A percentile compares a stretch with the other conserved stretches of the same genome.
Evolutionary conservation across 345 rosid genomes (phyloP).

Genomic region (Melastoma malabathricum): DNA sequence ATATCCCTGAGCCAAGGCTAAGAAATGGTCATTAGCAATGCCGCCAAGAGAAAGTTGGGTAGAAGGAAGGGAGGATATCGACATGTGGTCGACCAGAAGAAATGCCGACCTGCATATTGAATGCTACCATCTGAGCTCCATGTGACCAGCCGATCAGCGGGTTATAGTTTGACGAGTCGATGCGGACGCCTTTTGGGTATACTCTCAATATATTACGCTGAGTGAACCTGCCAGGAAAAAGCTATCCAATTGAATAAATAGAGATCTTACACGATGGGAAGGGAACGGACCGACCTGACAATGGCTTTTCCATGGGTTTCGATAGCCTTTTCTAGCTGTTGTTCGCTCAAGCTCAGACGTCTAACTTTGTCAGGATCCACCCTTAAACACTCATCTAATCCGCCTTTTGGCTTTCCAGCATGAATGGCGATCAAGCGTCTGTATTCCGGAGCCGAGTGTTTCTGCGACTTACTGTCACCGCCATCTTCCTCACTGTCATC

Average conservation of each 20-base stretch:
- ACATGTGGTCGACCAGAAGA: neutral
- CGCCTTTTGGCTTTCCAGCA: constrained; percentile 60
- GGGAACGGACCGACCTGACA: constrained; percentile 23
- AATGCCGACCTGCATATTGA: constrained; percentile 80
- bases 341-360: constrained; percentile 69
- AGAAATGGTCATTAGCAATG: constrained; percentile 7
- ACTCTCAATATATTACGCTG: constrained; percentile 61
- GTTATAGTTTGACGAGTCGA: constrained; percentile 80
- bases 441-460: constrained; percentile 21
- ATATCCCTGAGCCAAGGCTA: constrained; percentile 35
- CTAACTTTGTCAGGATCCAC: constrained; percentile 37
- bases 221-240: constrained; percentile 48
- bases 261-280: neutral
- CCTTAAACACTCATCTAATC: constrained; percentile 22
- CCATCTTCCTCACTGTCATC: constrained; percentile 4
- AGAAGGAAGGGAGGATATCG: too few relatives aligned
- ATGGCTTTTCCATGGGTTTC: constrained; percentile 31
- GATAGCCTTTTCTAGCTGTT: constrained; percentile 47
- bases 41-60: too few relatives aligned
- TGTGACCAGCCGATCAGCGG: constrained; percentile 84
- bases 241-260: neutral
- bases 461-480: too few relatives aligned
- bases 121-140: constrained; percentile 99
- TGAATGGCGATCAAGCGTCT: constrained; percentile 56
- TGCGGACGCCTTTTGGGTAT: constrained; percentile 83